Evolutionary conservation across 495 filamentous ascomycete species (phyloP), one percentile per base, ranked within the genome.

Genomic region (Clavariopsis aquatica): DNA sequence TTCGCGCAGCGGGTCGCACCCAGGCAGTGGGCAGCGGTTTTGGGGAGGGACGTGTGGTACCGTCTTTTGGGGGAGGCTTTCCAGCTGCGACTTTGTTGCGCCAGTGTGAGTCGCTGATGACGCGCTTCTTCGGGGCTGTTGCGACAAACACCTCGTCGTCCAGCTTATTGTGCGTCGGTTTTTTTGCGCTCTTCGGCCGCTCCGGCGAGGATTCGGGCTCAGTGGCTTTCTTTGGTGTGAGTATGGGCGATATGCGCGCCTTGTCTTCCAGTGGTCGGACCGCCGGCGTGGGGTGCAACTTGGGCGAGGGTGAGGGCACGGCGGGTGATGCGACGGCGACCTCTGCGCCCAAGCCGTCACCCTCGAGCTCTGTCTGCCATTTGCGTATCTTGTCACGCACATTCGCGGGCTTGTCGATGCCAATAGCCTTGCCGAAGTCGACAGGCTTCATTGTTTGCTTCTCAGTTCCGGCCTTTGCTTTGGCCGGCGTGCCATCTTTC

Each of bases 91-190:
- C 38, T 22, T 60, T 66, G 59, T 61, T 75, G n/a, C 72, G 66
- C 77, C 77, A 79, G 61, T 77, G 75, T 26, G 69, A 75, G 60
- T 79, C 77, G 68, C 76, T 78, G 12, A 79, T 66, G n/a, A 79
- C 72, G 13, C 77, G 71, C 68, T 79, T 79, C 70, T 75, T 76
- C 27, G 77, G 76, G 27, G 75, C 71, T n/a, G 49, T 73, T 20
- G 73, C 76, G 41, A 60, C 56, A 24, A 65, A 72, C 26, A 76
- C 54, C 2, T 78, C 75, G 12, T 70, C 66, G 38, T 72, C 72
- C 47, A 75, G 51, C 41, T 60, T 64, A 52, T 65, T 71, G 58
- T 66, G 69, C 31, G 27, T 52, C n/a, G 59, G 58, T 49, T 69
- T 73, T 51, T 70, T 68, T 24, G 58, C 62, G 53, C 53, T 66